A percentile compares a stretch with the other conserved stretches of the same genome.
phyloP scores from a whole-genome alignment of 1,139 yeast genomes.

The Debaryomyces nepalensis region DNA sequence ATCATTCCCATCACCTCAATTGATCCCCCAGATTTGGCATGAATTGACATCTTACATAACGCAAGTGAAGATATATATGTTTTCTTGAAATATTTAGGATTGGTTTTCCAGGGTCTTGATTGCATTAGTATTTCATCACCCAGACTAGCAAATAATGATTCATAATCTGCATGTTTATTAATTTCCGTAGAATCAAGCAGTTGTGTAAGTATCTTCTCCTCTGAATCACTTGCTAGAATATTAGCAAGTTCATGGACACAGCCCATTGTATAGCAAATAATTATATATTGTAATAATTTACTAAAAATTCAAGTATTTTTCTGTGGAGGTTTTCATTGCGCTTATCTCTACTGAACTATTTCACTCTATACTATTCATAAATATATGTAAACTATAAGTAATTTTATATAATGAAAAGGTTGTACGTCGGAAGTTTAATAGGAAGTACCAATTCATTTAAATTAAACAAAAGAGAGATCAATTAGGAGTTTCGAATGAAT shows the following conservation, averaged over 20 bases:
- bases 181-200: constrained; percentile 9
- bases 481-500: constrained; percentile 11
- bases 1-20: constrained; percentile 96
- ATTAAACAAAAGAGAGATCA: not conserved
- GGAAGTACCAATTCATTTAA: not conserved
- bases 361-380: constrained; percentile 5
- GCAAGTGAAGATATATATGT: constrained; percentile 78
- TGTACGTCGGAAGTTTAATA: too few relatives aligned
- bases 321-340: constrained; percentile 8
- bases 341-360: constrained; percentile 1
- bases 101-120: constrained; percentile 45
- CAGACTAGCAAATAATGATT: not conserved
- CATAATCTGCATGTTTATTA: constrained; percentile 5
- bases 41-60: constrained; percentile 75
- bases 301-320: not conserved
- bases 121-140: constrained; percentile 15
- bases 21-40: constrained; percentile 85
- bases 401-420: too few relatives aligned
- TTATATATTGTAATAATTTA: not conserved
- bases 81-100: constrained; percentile 65
- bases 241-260: constrained; percentile 7
- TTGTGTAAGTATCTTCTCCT: constrained; percentile 6
- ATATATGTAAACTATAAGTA: not conserved
- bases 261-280: constrained; percentile 1
- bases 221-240: constrained; percentile 3